Base-by-base conservation (phyloP, 2,329 filamentous ascomycete genomes). In the Lasiodiplodia citricola region DNA sequence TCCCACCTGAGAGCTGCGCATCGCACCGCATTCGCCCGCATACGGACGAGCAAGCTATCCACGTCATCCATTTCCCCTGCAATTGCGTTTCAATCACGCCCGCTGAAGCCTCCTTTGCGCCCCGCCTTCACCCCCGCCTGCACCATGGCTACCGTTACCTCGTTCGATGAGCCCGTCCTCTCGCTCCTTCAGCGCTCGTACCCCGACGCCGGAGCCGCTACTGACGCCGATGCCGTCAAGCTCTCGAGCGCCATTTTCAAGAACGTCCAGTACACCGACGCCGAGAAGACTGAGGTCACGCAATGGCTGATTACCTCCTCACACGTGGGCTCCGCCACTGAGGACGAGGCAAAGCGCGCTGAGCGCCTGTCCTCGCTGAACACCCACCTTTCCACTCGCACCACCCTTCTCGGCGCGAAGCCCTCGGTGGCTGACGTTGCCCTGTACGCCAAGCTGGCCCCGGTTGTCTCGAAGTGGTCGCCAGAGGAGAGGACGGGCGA, bases 401-500 rank as follows among this genome's bases (percentile, higher is more conserved):
- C 94, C 70, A 97, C 94, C 51, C 85, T 97, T 50, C 90, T 98
- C 70, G 95, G 95, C 75, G 87, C 87, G 79, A 97, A 97, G 85
- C 93, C 94, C 66, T 96, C 92, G 74, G 88, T 92, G 78, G 94
- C 93, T 71, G 94, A 97, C 76, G 86, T 96, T 70, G 91, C 92
- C 73, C 85, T 96, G 76, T 97, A 96, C 85, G 86, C 92, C 72
- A 87, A 90, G 66, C 86, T 97, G 41, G 91, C 91, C 1, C 91
- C 93, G 14, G 78, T 91, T 50, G 92, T 97, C 70, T 88, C 91
- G 77, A 85, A 86, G 72, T 98, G 95, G 95, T 88, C 87, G 2
- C 83, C 91, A 57, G 94, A 97, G 83, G 89, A 97, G 86, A 89
- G 92, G 77, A 97, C 95, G 25, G 95, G 95, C 71, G 90, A 97